Evolutionary conservation across 176 grass and related monocot species (phyloP), one percentile per base, ranked within the genome.

Genomic region (Musa troglodytarum): DNA sequence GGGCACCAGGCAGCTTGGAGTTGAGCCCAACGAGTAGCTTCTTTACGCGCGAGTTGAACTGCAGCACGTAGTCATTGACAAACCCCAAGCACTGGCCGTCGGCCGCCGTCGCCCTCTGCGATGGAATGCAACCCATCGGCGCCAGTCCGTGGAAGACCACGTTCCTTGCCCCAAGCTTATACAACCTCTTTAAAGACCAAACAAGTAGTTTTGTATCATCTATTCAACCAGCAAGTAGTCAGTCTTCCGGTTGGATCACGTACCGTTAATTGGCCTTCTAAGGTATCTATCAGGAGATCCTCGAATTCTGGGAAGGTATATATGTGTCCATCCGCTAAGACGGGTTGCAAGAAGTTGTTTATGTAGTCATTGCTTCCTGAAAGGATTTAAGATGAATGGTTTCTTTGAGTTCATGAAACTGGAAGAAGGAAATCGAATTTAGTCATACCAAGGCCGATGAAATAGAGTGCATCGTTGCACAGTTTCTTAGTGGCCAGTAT

Each of bases 311-410:
- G 73, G 78, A 92, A 84, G 8, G 90, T 94, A 69, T 99, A 99
- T 11, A 89, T 58, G 59, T 87, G 82, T 76, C 88, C 91, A 66
- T 99, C 95, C 55, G 86, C 90, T 85, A 99, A 87, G 83, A 99
- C 86, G 50, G 95, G 90, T 8, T 85, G 86, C 80, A 99, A 54
- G 91, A 92, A 99, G 78, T 99, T 99, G 90, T 99, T 99, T 56
- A 99, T 76, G 70, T 99, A 99, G 65, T 99, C 95, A 62, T 99
- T 99, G 95, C 95, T 99, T 73, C 95, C 90, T 99, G 63, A 58
- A 26, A 61, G 73, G 21, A 66, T 79, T 25, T 16, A 78, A 23
- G 25, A 55, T 22, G 28, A 64, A 21, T 49, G 43, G 12, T 77
- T 65, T 22, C 9, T 34, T 24, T 71, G 14, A 24, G 58, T 52